Percentiles rank a stretch among this genome's conserved stretches.
These are phyloP conservation scores for Sporothrix pallida DNA, from an alignment of 2,329 filamentous ascomycete genomes.

Conservation along the genomic window DNA sequence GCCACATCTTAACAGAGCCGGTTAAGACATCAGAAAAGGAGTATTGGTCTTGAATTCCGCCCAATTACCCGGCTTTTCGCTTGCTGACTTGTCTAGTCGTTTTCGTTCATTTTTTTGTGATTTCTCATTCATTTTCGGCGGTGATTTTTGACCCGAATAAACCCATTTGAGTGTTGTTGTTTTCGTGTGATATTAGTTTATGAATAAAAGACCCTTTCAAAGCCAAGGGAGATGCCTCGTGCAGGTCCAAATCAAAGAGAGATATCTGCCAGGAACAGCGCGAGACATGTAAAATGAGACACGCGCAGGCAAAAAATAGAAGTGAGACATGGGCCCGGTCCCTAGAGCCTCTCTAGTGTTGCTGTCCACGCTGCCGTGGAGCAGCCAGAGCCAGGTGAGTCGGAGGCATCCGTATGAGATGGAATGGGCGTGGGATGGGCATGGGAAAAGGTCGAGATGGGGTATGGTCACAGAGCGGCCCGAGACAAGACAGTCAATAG, in stretches of 20 bases:
- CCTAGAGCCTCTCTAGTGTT: background rate
- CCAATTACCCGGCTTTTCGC: background rate
- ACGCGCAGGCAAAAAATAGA: conserved; percentile 13
- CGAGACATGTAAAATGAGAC: conserved; percentile 25
- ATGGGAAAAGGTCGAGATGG: background rate
- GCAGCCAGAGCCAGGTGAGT: conserved; percentile 4
- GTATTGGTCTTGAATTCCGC: background rate
- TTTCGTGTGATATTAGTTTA: background rate
- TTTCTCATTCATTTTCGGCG: background rate
- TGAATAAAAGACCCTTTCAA: background rate
- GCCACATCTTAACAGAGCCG: background rate
- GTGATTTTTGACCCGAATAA: background rate
- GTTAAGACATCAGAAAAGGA: conserved; percentile 5
- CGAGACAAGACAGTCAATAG: conserved; percentile 24
- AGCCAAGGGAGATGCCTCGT: background rate
- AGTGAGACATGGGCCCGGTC: conserved; percentile 22
- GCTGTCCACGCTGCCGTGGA: conserved; percentile 13
- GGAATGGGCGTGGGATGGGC: conserved; percentile 4
- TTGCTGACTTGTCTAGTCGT: background rate
- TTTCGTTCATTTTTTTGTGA: background rate
- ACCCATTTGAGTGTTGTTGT: background rate
- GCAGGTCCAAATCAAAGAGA: conserved; percentile 25
- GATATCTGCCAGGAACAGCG: conserved; percentile 16
- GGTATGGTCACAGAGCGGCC: conserved; percentile 14
- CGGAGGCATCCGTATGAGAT: conserved; percentile 11